phyloP scores from a whole-genome alignment of 169 alveolate species.

The Eimeria tenella region DNA sequence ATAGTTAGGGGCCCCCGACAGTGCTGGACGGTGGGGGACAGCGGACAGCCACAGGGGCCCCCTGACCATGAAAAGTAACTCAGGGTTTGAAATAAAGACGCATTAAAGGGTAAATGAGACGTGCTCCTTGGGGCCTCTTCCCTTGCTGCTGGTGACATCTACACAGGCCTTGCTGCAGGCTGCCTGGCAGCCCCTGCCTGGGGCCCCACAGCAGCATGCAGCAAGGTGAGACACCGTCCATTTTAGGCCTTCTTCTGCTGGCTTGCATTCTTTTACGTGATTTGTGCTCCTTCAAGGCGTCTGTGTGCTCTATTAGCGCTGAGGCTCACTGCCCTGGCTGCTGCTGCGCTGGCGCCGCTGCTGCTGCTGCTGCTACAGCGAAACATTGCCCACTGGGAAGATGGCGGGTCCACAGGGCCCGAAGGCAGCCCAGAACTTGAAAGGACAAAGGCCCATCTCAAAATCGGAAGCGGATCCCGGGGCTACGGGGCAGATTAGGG shows the following conservation, averaged over 20 bases:
- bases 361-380: neutral
- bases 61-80: no score
- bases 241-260: neutral
- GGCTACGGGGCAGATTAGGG: slow-evolving; percentile 40
- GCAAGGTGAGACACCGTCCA: neutral
- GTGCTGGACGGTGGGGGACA: no score
- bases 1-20: no score
- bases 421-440: no score
- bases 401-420: neutral
- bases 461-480: slow-evolving; percentile 25
- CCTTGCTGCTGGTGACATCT: no score
- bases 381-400: neutral
- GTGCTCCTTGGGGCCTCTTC: no score
- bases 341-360: slow-evolving; percentile 33
- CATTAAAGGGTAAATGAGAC: no score
- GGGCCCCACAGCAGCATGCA: slow-evolving; percentile 31
- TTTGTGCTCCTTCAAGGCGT: neutral
- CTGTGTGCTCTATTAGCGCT: neutral
- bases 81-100: no score
- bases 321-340: neutral
- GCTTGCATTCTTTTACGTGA: neutral
- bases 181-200: no score
- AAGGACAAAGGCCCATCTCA: neutral
- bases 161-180: no score
- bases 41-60: no score